These are phyloP conservation scores for Moesziomyces aphidis DNA, from an alignment of 1,284 basidiomycete species.

Conservation along the genomic window DNA sequence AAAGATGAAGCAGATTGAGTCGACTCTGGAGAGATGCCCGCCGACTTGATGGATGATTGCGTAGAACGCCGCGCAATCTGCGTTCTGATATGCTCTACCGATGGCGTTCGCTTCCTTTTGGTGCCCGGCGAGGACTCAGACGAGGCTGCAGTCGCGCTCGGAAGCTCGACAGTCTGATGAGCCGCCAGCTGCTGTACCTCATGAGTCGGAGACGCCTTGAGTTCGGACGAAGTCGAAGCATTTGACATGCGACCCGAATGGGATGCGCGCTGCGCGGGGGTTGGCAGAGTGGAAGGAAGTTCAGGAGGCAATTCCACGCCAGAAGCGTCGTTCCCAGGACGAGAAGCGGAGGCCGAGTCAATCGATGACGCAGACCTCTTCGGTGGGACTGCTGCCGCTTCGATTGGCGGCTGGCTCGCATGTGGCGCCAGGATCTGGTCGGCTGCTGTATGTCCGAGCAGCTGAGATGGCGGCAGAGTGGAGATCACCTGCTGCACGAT, in stretches of 20 bases:
- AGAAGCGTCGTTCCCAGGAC: neutral
- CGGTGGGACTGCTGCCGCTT: neutral
- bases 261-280: no score
- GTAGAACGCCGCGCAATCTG: neutral
- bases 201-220: no score
- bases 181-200: no score
- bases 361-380: no score
- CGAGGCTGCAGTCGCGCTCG: neutral
- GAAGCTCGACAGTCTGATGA: no score
- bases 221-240: no score
- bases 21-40: neutral
- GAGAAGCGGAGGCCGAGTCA: no score
- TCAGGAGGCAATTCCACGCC: neutral
- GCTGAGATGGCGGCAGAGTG: neutral
- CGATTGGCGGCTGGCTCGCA: no score
- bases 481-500: neutral
- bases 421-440: no score
- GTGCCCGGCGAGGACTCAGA: neutral
- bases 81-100: slow-evolving; percentile 7
- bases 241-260: no score
- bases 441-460: neutral
- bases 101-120: slow-evolving; percentile 17
- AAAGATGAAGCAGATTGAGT: neutral
- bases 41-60: neutral
- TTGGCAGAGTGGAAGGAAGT: no score